phyloP scores from a whole-genome alignment of 805 yeast genomes.

The Lachancea dasiensis region DNA sequence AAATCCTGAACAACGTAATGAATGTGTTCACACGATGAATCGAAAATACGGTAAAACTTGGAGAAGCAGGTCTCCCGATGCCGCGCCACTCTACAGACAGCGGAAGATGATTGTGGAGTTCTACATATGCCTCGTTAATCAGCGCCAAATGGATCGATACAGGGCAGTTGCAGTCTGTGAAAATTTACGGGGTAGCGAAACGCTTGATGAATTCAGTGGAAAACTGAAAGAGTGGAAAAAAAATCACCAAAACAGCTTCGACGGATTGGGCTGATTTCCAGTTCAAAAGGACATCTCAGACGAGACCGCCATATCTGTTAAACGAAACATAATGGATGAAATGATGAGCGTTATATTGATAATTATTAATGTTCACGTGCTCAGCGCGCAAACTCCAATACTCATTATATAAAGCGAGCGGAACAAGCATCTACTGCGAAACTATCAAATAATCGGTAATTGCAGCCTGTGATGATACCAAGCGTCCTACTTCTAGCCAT shows the following conservation, averaged over 20 bases:
- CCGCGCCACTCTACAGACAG: conserved; percentile 22
- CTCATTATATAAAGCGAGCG: too few species aligned
- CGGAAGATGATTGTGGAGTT: conserved; percentile 29
- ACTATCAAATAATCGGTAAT: background rate
- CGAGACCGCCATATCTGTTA: too few species aligned
- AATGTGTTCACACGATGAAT: conserved; percentile 32
- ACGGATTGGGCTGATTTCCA: conserved; percentile 9
- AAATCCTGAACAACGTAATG: conserved; percentile 22
- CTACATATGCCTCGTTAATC: conserved; percentile 27
- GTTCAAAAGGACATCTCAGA: too few species aligned
- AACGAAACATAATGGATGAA: too few species aligned
- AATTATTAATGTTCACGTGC: too few species aligned
- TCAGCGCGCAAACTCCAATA: too few species aligned
- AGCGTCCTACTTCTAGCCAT: background rate
- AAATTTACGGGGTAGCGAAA: conserved; percentile 10
- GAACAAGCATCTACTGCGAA: too few species aligned
- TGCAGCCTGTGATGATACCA: background rate
- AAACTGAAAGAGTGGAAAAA: conserved; percentile 22
- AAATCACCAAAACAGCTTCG: conserved; percentile 14
- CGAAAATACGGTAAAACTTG: conserved; percentile 25
- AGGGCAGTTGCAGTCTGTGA: conserved; percentile 27
- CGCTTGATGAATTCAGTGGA: conserved; percentile 6
- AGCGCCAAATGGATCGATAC: conserved; percentile 18
- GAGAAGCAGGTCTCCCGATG: conserved; percentile 16
- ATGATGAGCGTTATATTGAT: too few species aligned